phyloP scores from a whole-genome alignment of 1,284 basidiomycete species.

The Spongiforma sp. region DNA sequence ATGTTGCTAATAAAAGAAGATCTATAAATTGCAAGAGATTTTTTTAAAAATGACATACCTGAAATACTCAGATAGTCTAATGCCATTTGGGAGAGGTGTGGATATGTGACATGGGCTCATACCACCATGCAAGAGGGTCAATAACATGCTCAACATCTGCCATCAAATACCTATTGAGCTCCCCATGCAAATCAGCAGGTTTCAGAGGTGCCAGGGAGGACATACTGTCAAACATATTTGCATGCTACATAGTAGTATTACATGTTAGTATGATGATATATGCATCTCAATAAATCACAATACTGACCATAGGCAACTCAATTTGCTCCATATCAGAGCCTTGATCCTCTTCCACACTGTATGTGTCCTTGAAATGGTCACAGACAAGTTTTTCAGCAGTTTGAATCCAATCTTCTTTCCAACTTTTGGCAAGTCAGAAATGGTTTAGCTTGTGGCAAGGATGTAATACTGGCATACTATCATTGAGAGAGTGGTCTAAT shows the following conservation, averaged over 20 bases:
- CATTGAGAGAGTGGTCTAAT: too few relatives aligned
- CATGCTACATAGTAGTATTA: background rate
- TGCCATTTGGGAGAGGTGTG: background rate
- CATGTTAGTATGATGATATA: background rate
- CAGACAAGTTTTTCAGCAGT: background rate
- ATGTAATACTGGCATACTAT: too few relatives aligned
- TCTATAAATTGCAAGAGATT: too few relatives aligned
- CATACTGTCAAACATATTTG: constrained; percentile 3
- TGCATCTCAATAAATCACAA: background rate
- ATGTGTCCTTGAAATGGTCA: background rate
- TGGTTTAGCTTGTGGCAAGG: background rate
- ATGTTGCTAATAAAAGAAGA: too few relatives aligned
- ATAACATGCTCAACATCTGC: constrained; percentile 4
- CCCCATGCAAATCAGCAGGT: background rate
- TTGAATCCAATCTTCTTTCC: background rate
- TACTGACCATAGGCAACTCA: background rate
- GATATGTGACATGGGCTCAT: background rate
- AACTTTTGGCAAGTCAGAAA: background rate
- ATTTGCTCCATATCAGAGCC: background rate
- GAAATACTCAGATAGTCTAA: background rate
- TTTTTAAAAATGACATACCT: too few relatives aligned
- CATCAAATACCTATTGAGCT: background rate
- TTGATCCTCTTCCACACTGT: background rate
- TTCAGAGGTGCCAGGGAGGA: background rate
- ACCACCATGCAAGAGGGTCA: background rate